phyloP scores from a whole-genome alignment of 2,329 filamentous ascomycete species.

The Diplodia mutila region DNA sequence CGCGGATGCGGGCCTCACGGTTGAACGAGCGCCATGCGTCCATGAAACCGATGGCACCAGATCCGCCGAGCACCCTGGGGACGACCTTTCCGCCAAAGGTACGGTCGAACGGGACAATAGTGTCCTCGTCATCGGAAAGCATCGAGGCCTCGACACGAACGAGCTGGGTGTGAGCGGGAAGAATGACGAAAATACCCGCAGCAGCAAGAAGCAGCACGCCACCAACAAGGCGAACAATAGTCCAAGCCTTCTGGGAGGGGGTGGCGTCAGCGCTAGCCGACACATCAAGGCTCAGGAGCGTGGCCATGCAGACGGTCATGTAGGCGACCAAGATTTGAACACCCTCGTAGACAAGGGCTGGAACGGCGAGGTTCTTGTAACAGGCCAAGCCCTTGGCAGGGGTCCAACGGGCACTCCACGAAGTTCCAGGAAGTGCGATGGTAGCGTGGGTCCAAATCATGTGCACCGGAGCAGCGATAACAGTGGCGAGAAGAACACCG shows the following conservation, averaged over 20 bases:
- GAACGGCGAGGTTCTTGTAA: slow-evolving; percentile 70
- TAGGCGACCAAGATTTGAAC: slow-evolving; percentile 55
- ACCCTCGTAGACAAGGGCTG: slow-evolving; percentile 63
- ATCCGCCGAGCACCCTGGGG: slow-evolving; percentile 73
- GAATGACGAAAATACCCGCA: slow-evolving; percentile 68
- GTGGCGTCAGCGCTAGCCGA: slow-evolving; percentile 34
- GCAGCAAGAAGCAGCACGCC: slow-evolving; percentile 51
- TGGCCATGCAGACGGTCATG: slow-evolving; percentile 56
- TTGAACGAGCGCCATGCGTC: slow-evolving; percentile 83
- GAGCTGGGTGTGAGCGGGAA: slow-evolving; percentile 77
- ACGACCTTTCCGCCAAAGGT: slow-evolving; percentile 78
- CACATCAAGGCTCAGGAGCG: slow-evolving; percentile 42
- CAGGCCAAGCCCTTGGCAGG: slow-evolving; percentile 52
- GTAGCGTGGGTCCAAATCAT: slow-evolving; percentile 85
- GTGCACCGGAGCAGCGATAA: slow-evolving; percentile 69
- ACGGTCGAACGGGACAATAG: slow-evolving; percentile 88
- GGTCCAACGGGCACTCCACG: slow-evolving; percentile 70
- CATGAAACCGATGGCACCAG: slow-evolving; percentile 69
- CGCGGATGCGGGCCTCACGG: slow-evolving; percentile 69
- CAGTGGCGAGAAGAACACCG: slow-evolving; percentile 59
- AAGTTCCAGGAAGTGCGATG: slow-evolving; percentile 69
- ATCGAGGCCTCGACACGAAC: slow-evolving; percentile 86
- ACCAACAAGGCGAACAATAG: slow-evolving; percentile 33
- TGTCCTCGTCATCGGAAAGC: slow-evolving; percentile 77
- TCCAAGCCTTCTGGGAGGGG: slow-evolving; percentile 35